These are phyloP conservation scores for Rhizopogon vinicolor DNA, from an alignment of 768 basidiomycete genomes.

Conservation along the genomic window DNA sequence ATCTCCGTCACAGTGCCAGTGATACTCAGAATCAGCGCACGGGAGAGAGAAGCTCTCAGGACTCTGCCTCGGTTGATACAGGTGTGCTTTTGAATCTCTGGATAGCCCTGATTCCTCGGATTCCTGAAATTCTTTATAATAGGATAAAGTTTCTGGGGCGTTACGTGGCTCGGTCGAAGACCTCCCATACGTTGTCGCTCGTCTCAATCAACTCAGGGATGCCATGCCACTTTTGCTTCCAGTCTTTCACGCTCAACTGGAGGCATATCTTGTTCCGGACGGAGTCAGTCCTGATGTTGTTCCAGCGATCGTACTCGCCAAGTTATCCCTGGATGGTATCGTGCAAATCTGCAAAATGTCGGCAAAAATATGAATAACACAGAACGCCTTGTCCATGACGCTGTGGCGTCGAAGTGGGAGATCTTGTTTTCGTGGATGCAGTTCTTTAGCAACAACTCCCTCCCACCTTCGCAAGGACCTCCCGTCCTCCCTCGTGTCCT, in stretches of 20 bases:
- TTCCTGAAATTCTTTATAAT: neutral
- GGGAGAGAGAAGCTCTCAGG: conserved; percentile 1
- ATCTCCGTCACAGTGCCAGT: neutral
- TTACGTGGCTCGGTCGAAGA: conserved; percentile 1
- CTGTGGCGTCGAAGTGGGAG: conserved; percentile 4
- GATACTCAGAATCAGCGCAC: neutral
- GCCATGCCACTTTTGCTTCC: neutral
- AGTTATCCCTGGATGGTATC: conserved; percentile 1
- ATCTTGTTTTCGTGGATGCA: conserved; percentile 3
- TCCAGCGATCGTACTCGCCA: conserved; percentile 1
- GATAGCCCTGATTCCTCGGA: neutral
- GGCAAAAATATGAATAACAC: neutral
- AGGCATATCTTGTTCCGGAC: neutral
- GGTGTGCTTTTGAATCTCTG: neutral
- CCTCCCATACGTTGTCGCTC: neutral
- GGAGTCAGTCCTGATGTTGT: neutral
- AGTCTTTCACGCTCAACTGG: neutral
- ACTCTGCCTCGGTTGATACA: neutral
- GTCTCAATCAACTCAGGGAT: neutral
- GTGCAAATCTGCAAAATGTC: conserved; percentile 1
- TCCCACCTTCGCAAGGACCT: neutral
- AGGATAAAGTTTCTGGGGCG: neutral
- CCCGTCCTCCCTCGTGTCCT: neutral
- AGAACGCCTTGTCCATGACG: neutral
- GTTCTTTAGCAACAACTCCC: conserved; percentile 1